phyloP scores from a whole-genome alignment of 306 rosid species.

The Glycyrrhiza uralensis region DNA sequence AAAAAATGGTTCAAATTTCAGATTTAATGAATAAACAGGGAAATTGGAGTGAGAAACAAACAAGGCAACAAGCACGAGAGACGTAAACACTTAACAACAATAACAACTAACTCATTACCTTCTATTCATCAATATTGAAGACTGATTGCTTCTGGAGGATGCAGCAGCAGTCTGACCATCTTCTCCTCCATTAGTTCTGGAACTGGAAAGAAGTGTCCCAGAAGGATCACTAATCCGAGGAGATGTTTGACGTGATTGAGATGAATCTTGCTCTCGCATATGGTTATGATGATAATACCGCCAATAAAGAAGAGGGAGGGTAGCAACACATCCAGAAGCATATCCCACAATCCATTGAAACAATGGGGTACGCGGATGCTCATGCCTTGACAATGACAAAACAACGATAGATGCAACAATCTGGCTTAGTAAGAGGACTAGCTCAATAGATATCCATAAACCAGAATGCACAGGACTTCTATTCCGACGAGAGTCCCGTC shows the following conservation, averaged over 20 bases:
- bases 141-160: conserved; percentile 50
- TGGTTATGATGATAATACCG: conserved; percentile 78
- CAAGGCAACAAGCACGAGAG: background rate
- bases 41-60: background rate
- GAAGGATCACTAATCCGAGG: conserved; percentile 69
- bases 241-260: conserved; percentile 72
- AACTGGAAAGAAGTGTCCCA: conserved; percentile 55
- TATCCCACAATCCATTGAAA: conserved; percentile 87
- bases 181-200: conserved; percentile 70
- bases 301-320: conserved; percentile 93
- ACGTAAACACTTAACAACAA: conserved; percentile 16
- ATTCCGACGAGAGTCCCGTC: conserved; percentile 72
- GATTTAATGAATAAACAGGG: background rate
- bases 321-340: conserved; percentile 91
- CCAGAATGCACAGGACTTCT: conserved; percentile 93
- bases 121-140: conserved; percentile 48
- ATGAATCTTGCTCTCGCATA: conserved; percentile 60
- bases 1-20: background rate
- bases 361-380: conserved; percentile 78
- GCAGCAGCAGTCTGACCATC: conserved; percentile 48
- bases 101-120: conserved; percentile 55
- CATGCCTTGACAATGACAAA: conserved; percentile 75
- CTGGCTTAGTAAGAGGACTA: conserved; percentile 76
- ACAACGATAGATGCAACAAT: conserved; percentile 79
- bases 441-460: conserved; percentile 87